Conservation (phyloP, 2,329 filamentous ascomycete genomes). For the Dactylellina haptotyla region DNA sequence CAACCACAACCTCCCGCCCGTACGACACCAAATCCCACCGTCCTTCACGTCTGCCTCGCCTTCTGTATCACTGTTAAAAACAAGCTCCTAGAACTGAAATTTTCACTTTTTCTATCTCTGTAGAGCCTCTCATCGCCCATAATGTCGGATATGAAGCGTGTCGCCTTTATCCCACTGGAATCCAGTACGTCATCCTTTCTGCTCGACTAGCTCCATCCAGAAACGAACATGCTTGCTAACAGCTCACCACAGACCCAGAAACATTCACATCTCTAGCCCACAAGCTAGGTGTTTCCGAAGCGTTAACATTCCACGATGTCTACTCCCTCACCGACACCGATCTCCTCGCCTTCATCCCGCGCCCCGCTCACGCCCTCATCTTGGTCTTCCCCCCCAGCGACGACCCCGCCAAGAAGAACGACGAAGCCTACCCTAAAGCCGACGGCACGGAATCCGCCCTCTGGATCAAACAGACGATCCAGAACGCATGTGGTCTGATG, state of each 20-base stretch:
- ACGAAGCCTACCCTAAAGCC: conserved; percentile 65
- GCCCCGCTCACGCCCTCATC: conserved; percentile 85
- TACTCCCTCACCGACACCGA: conserved; percentile 88
- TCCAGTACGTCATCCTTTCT: conserved; percentile 35
- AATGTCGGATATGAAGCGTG: conserved; percentile 40
- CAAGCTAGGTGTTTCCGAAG: conserved; percentile 81
- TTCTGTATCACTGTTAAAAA: too few relatives aligned
- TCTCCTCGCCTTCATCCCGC: conserved; percentile 84
- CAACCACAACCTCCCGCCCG: background rate
- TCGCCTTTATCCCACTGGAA: conserved; percentile 52
- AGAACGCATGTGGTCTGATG: conserved; percentile 92
- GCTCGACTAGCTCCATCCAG: background rate
- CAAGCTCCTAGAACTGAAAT: too few relatives aligned
- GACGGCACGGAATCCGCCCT: conserved; percentile 74
- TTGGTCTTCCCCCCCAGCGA: conserved; percentile 86
- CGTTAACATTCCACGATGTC: conserved; percentile 85
- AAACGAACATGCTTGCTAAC: conserved; percentile 1
- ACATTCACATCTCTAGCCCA: conserved; percentile 86
- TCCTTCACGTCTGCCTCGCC: too few relatives aligned
- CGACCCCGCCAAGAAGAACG: conserved; percentile 56
- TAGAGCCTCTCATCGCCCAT: too few relatives aligned
- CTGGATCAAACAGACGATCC: conserved; percentile 96
- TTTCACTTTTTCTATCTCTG: too few relatives aligned
- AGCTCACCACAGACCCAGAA: conserved; percentile 70
- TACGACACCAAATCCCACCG: background rate